A percentile compares a stretch with the other conserved stretches of the same genome.
phyloP scores from a whole-genome alignment of 139 green algal species.

The Nannochloris sp. region DNA sequence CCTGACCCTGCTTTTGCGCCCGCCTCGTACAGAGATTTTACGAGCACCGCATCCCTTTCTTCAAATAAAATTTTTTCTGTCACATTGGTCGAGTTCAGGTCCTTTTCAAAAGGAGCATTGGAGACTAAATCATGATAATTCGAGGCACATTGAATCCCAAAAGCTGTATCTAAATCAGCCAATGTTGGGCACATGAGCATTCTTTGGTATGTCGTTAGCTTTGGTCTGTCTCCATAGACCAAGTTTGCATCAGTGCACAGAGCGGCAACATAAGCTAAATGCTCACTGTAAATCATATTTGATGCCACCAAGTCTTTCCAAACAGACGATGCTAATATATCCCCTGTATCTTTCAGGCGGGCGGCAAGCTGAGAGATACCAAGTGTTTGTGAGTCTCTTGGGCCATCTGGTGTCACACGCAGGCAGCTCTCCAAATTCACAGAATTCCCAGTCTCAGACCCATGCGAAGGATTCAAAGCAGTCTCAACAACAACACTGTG shows the following conservation, averaged over 20 bases:
- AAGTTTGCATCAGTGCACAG: constrained; percentile 43
- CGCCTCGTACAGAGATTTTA: constrained; percentile 15
- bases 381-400: background rate
- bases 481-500: constrained; percentile 57
- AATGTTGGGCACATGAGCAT: constrained; percentile 17
- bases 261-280: constrained; percentile 67
- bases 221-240: constrained; percentile 65
- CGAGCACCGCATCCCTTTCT: constrained; percentile 24
- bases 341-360: constrained; percentile 16
- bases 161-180: constrained; percentile 19
- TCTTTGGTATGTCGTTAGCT: constrained; percentile 56
- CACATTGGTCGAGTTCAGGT: background rate
- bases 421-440: constrained; percentile 14
- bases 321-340: constrained; percentile 7
- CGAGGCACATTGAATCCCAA: constrained; percentile 12
- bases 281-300: constrained; percentile 49
- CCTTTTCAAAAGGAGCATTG: background rate
- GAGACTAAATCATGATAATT: constrained; percentile 30
- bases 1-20: constrained; percentile 1
- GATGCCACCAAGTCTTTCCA: constrained; percentile 19
- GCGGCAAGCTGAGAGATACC: constrained; percentile 18
- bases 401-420: background rate
- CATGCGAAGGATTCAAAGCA: constrained; percentile 46
- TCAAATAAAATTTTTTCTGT: constrained; percentile 21
- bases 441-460: constrained; percentile 26